These are phyloP conservation scores for Dendrostoma leiphaemia DNA, from an alignment of 2,329 filamentous ascomycete species.

Conservation along the genomic window DNA sequence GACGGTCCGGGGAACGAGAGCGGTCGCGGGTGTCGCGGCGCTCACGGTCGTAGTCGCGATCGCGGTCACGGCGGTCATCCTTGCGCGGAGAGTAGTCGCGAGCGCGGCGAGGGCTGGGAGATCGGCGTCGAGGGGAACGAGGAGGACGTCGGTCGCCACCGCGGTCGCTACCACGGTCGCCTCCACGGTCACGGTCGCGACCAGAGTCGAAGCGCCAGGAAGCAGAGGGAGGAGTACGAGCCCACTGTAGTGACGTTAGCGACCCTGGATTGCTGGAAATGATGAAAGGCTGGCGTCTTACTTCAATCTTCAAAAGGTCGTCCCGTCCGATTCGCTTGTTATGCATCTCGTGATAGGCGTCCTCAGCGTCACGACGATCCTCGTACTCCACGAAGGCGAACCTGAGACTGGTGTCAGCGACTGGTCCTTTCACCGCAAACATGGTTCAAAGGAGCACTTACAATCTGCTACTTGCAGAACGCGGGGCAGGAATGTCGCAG, in stretches of 20 bases:
- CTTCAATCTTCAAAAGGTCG: conserved; percentile 96
- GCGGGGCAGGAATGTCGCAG: conserved; percentile 95
- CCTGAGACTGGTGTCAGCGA: conserved; percentile 37
- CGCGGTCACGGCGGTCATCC: conserved; percentile 79
- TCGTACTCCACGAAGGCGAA: conserved; percentile 99
- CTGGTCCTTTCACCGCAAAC: not conserved
- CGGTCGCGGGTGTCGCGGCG: conserved; percentile 71
- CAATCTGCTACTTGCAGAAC: conserved; percentile 92
- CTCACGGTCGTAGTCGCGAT: conserved; percentile 75
- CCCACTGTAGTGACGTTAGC: conserved; percentile 67
- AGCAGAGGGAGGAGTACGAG: conserved; percentile 93
- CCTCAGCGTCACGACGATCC: conserved; percentile 95
- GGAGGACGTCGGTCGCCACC: conserved; percentile 37
- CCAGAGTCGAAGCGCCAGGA: conserved; percentile 98
- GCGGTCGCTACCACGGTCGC: conserved; percentile 2
- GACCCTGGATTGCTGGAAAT: conserved; percentile 6
- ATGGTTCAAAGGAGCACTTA: conserved; percentile 51
- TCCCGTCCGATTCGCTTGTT: conserved; percentile 98
- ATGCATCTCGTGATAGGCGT: conserved; percentile 99
- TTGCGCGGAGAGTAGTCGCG: conserved; percentile 85
- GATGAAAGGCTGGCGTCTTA: conserved; percentile 40
- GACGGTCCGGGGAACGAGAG: conserved; percentile 66
- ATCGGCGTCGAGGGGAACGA: conserved; percentile 64
- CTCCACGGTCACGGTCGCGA: conserved; percentile 64
- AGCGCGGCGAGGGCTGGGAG: conserved; percentile 71